Conservation (phyloP, 2,329 filamentous ascomycete genomes). For the Trichoderma harzianum region DNA sequence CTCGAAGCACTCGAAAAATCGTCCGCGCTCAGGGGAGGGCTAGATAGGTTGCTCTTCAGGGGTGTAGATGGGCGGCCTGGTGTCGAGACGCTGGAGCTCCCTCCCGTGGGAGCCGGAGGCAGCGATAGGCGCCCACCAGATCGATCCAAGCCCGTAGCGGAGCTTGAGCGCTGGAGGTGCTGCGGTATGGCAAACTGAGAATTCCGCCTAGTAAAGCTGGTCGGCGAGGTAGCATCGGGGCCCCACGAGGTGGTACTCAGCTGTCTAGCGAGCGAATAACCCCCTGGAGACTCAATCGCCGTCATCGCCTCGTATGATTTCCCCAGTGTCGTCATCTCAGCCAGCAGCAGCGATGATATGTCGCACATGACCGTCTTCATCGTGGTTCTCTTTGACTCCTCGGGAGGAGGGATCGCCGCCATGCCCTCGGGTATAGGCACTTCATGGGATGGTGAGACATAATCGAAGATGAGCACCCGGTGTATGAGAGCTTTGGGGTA, state of each 20-base stretch:
- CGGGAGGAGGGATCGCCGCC: constrained; percentile 64
- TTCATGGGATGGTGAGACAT: constrained; percentile 45
- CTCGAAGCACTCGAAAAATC: constrained; percentile 39
- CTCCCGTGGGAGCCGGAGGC: constrained; percentile 59
- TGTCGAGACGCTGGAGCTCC: constrained; percentile 43
- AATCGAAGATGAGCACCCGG: constrained; percentile 77
- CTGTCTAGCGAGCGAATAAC: constrained; percentile 40
- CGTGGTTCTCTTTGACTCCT: constrained; percentile 70
- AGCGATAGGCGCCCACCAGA: constrained; percentile 74
- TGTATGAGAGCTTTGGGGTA: constrained; percentile 76
- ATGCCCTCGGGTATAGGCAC: constrained; percentile 65
- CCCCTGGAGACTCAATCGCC: constrained; percentile 72
- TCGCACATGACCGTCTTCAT: constrained; percentile 79
- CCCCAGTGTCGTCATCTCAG: constrained; percentile 71
- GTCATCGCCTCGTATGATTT: constrained; percentile 70
- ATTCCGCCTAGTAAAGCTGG: constrained; percentile 46
- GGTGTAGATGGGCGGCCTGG: constrained; percentile 51
- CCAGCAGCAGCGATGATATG: constrained; percentile 68
- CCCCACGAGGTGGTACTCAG: constrained; percentile 43
- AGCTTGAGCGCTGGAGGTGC: constrained; percentile 48
- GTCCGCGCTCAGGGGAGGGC: constrained; percentile 48
- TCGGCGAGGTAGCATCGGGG: constrained; percentile 37
- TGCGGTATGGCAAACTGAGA: constrained; percentile 50
- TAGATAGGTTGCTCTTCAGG: constrained; percentile 46
- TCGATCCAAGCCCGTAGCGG: constrained; percentile 56